A percentile compares a stretch with the other conserved stretches of the same genome.
These are phyloP conservation scores for Camptophora hylomeconis DNA, from an alignment of 2,329 filamentous ascomycete species.

Conservation along the genomic window DNA sequence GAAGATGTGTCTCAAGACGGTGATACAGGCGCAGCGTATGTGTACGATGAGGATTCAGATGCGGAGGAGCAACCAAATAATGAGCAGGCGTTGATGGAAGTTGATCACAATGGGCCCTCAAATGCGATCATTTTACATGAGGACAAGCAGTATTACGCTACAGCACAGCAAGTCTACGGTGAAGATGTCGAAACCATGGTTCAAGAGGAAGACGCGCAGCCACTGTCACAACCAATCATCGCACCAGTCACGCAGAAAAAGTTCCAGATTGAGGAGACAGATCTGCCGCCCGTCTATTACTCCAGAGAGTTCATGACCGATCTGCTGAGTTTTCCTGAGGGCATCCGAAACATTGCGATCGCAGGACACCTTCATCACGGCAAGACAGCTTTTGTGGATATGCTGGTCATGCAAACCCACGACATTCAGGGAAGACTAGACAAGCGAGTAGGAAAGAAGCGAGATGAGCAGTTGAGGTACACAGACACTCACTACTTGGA, in stretches of 20 bases:
- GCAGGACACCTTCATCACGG: conserved; percentile 92
- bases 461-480: conserved; percentile 84
- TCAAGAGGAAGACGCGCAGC: conserved; percentile 93
- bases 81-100: conserved; percentile 82
- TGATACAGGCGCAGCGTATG: conserved; percentile 69
- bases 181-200: conserved; percentile 89
- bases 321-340: conserved; percentile 88
- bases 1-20: conserved; percentile 70
- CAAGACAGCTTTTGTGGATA: conserved; percentile 97
- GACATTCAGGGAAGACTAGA: conserved; percentile 69
- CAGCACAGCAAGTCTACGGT: conserved; percentile 91
- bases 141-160: conserved; percentile 98
- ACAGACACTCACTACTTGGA: conserved; percentile 87
- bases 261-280: conserved; percentile 83
- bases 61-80: conserved; percentile 48
- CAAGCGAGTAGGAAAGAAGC: conserved; percentile 64
- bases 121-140: conserved; percentile 97
- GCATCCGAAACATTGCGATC: conserved; percentile 83
- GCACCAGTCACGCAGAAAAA: conserved; percentile 89
- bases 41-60: conserved; percentile 56
- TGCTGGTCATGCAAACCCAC: conserved; percentile 92
- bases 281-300: conserved; percentile 79
- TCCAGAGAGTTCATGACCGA: conserved; percentile 88
- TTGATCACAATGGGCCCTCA: conserved; percentile 81
- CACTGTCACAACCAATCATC: conserved; percentile 82